A percentile compares a stretch with the other conserved stretches of the same genome.
Conservation (phyloP, 2,329 filamentous ascomycete genomes). For the Diaporthe sp. region DNA sequence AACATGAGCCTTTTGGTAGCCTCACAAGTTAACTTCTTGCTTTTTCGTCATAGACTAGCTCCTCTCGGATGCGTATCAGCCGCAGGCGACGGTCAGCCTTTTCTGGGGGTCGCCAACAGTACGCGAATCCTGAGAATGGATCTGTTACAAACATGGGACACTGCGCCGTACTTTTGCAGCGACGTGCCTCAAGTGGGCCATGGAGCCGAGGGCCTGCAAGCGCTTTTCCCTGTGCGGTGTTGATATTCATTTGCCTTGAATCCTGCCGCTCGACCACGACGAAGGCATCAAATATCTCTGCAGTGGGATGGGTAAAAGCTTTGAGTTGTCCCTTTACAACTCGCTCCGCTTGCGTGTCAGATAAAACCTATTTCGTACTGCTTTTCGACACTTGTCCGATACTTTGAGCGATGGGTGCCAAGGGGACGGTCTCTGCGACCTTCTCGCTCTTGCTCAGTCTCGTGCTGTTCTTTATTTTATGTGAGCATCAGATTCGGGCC, state of each 20-base stretch:
- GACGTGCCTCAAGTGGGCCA: background rate
- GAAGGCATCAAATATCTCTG: background rate
- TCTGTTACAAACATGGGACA: background rate
- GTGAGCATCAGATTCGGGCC: background rate
- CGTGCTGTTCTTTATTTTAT: background rate
- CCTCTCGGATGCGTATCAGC: background rate
- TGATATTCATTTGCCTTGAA: background rate
- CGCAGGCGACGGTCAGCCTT: background rate
- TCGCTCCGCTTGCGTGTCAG: background rate
- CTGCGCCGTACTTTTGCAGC: background rate
- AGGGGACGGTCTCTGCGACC: background rate
- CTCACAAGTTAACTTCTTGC: too few species aligned
- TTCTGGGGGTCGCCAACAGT: background rate
- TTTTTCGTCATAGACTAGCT: too few species aligned
- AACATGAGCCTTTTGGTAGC: background rate
- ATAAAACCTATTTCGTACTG: background rate
- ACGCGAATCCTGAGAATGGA: background rate
- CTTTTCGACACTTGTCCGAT: background rate
- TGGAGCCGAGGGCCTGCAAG: background rate
- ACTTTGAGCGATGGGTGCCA: background rate
- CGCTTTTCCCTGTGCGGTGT: background rate
- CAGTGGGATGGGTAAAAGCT: background rate
- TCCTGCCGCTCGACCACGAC: background rate
- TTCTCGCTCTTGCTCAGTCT: background rate
- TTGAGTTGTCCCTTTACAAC: background rate